Base-by-base conservation (phyloP, 179 eudicot species). In the Gypsophila paniculata region DNA sequence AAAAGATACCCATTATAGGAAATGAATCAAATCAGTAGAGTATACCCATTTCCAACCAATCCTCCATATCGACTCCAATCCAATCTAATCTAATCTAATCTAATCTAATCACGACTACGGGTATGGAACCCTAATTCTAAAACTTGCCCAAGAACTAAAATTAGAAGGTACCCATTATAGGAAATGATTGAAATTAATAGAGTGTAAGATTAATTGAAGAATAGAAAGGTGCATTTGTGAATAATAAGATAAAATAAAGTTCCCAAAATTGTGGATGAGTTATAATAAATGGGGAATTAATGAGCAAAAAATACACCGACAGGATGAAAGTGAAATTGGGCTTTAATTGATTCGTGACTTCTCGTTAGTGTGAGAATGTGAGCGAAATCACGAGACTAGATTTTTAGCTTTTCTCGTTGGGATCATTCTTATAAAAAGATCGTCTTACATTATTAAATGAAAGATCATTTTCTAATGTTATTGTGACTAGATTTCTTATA, bases 291-390 rank as follows among this genome's bases (percentile, higher is more conserved):
- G 22, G 68, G 21, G 0, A 68, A 42, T 9, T 23, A 36, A 48
- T 22, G 12, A 29, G 34, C 36, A 69, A 54, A 1, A 29, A 29
- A 29, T 29, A 68, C 79, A 76, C 83, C 83, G 83, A 80, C 80
- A 74, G 54, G 51, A 58, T 44, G 48, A 60, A 26, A 29, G 34
- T 29, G 34, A 29, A 29, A 29, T 29, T 29, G 34, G 34, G 34
- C 34, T 42, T 42, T 42, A 42, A 42, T 42, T 42, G 46, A 42
- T 42, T 42, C 46, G 8, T 42, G 46, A 42, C 46, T 42, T 42
- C 46, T 42, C 11, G n/a, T n/a, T n/a, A n/a, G n/a, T n/a, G n/a
- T n/a, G n/a, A n/a, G n/a, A n/a, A n/a, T n/a, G n/a, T n/a, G n/a
- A n/a, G n/a, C n/a, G n/a, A n/a, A n/a, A n/a, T n/a, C n/a, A n/a